Evolutionary conservation across 2,329 filamentous ascomycete species (phyloP).

Genomic region (Trichophyton simii): DNA sequence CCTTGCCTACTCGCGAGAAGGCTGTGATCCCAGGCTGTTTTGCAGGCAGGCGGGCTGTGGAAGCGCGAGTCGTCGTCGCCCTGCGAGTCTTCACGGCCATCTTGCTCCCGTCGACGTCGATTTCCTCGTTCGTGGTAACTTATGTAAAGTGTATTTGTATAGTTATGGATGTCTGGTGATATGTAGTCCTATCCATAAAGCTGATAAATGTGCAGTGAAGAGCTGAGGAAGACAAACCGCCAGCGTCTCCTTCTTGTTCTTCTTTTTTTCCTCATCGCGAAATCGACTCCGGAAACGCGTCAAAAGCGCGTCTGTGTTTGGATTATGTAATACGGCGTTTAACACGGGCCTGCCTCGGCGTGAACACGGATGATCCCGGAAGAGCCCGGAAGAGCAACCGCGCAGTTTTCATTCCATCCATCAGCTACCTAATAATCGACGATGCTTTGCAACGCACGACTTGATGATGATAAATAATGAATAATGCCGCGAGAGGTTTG

Average conservation of each 20-base stretch:
- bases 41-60: constrained; percentile 21
- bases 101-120: background rate
- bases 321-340: background rate
- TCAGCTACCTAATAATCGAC: no score
- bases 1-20: constrained; percentile 36
- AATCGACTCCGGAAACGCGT: background rate
- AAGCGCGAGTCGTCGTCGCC: background rate
- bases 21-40: constrained; percentile 31
- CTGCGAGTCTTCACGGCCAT: constrained; percentile 7
- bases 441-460: no score
- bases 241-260: background rate
- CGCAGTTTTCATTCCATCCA: no score
- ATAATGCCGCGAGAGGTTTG: no score
- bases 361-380: no score
- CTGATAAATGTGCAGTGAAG: background rate
- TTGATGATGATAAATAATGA: no score
- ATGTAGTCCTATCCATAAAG: background rate
- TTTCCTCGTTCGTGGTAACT: background rate
- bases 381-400: no score
- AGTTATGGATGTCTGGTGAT: background rate
- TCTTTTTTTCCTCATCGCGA: background rate
- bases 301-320: background rate
- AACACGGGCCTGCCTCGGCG: no score
- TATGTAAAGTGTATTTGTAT: background rate
- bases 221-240: background rate